These are phyloP conservation scores for Eucalyptus albens DNA, from an alignment of 345 rosid species.

Conservation along the genomic window DNA sequence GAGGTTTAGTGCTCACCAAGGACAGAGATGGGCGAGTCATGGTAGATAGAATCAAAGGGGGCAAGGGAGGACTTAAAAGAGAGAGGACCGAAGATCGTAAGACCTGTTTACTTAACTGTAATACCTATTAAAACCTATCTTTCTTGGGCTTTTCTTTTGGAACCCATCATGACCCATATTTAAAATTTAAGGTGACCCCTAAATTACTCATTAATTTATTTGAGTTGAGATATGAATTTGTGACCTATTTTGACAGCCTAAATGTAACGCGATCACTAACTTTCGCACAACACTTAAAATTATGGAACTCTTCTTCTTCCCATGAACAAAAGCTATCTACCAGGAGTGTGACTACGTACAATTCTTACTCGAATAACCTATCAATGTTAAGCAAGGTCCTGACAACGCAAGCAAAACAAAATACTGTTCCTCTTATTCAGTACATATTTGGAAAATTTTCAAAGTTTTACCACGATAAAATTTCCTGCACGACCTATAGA, in stretches of 20 bases:
- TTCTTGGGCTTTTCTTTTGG: not conserved
- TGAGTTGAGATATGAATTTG: not conserved
- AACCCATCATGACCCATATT: not conserved
- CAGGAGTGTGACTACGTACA: not conserved
- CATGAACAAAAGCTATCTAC: not conserved
- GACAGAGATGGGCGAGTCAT: not conserved
- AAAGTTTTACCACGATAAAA: not conserved
- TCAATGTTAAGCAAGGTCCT: not conserved
- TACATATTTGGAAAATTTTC: not conserved
- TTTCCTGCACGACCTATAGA: not conserved
- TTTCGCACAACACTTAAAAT: not conserved
- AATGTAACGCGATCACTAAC: not conserved
- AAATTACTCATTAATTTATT: not conserved
- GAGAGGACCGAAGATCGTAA: not conserved
- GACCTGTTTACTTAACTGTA: not conserved
- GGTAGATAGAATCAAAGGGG: not conserved
- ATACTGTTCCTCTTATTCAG: not conserved
- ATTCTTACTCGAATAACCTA: not conserved
- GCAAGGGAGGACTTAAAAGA: not conserved
- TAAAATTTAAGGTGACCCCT: not conserved
- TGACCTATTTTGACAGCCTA: not conserved
- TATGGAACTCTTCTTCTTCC: not conserved
- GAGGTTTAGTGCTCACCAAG: not conserved
- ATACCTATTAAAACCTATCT: not conserved
- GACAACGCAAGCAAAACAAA: not conserved